A percentile compares a stretch with the other conserved stretches of the same genome.
Evolutionary conservation across 2,329 filamentous ascomycete species (phyloP).

Genomic region (Bipolaris victoriae): DNA sequence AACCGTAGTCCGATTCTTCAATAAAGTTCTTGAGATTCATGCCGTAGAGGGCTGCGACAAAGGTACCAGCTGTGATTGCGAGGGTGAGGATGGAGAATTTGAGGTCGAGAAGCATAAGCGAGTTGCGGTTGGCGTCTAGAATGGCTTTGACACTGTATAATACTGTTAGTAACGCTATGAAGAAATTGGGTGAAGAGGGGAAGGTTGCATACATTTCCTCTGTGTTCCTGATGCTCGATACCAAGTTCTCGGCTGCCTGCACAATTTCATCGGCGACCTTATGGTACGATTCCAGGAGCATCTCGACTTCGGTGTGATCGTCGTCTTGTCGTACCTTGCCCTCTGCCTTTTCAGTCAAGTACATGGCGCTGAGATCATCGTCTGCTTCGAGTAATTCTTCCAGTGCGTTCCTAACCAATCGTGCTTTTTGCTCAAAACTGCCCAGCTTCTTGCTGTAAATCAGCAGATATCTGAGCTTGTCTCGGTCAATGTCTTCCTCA

Average conservation of each 20-base stretch:
- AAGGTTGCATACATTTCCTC: constrained; percentile 84
- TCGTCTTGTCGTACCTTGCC: constrained; percentile 76
- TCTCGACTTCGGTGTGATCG: constrained; percentile 95
- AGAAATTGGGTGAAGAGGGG: not conserved
- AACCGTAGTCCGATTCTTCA: constrained; percentile 89
- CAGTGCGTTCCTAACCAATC: constrained; percentile 90
- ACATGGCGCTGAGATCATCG: constrained; percentile 94
- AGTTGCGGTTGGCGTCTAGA: constrained; percentile 95
- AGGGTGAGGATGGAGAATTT: constrained; percentile 96
- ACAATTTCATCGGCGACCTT: constrained; percentile 98
- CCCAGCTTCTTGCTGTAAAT: constrained; percentile 95
- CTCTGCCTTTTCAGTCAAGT: constrained; percentile 84
- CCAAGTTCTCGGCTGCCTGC: constrained; percentile 89
- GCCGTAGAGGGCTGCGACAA: constrained; percentile 97
- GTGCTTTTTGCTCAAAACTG: constrained; percentile 96
- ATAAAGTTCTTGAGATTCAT: constrained; percentile 99
- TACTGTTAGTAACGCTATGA: constrained; percentile 24
- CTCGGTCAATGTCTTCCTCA: constrained; percentile 94
- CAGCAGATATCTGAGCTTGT: constrained; percentile 87
- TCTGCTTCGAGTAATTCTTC: constrained; percentile 95
- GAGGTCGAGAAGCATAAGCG: constrained; percentile 94
- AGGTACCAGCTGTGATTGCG: constrained; percentile 91
- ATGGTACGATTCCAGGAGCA: constrained; percentile 95
- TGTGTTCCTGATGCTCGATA: constrained; percentile 94
- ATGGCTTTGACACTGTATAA: constrained; percentile 83